Evolutionary conservation across 305 asterid genomes (phyloP), one percentile per base, ranked within the genome.

Genomic region (Fraxinus albicans): DNA sequence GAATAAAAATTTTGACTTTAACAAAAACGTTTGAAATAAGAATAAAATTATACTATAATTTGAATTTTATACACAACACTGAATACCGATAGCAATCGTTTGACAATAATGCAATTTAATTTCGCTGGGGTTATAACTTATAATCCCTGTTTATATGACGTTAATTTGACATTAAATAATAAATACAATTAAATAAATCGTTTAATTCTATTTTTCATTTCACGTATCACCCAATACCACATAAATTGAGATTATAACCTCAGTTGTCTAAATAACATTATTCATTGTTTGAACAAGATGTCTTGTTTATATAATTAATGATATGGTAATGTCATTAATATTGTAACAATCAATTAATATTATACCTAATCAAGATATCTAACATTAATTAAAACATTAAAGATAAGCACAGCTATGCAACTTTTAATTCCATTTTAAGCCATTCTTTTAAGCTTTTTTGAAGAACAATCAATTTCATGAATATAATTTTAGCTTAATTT

Each of bases 1-100:
- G 83, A 89, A 84, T 86, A 84, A 10, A 82, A 80, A 36, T 86
- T 75, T 88, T 86, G 89, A 88, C 91, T 84, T 84, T 4, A 70
- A 81, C 44, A 13, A 70, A 42, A 21, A 55, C 6, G 2, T 63
- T 8, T 63, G 72, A 63, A 23, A 7, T 21, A 63, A 63, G 33
- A 23, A 63, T 8, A 63, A 63, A 23, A 63, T 63, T 3, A 63
- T 15, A 63, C 33, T 23, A 29, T 23, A 63, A 23, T 63, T 63
- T 63, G 72, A 63, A 63, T 21, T 63, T 23, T 8, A 23, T 7
- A 23, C 27, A 63, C 27, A 23, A 23, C 13, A 23, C 8, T 63
- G 72, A 21, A 63, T 63, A 23, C 31, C 31, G 5, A 19, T 60
- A 8, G 10, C 29, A 19, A 19, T 60, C 7, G 70, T 21, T 60